Conservation (phyloP, 1,284 basidiomycete species). For the Trametes pubescens region DNA sequence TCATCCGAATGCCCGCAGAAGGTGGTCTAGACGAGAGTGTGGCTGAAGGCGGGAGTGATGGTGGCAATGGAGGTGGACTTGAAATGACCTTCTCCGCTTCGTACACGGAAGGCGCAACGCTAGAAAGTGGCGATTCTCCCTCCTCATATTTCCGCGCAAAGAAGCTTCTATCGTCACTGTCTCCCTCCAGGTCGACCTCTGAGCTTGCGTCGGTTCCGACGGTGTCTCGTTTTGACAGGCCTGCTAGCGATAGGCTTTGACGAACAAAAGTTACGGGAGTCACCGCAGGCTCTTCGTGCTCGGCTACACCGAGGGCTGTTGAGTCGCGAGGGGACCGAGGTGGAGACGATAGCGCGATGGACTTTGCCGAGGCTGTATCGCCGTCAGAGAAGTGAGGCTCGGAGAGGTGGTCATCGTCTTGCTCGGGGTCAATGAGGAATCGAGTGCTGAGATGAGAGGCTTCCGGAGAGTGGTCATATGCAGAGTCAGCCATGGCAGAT, state of each 20-base stretch:
- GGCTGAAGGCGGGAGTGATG: constrained; percentile 31
- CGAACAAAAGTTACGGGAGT: constrained; percentile 40
- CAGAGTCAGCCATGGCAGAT: constrained; percentile 25
- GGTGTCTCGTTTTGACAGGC: constrained; percentile 38
- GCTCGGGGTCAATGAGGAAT: constrained; percentile 38
- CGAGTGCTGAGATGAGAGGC: constrained; percentile 38
- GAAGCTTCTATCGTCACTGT: constrained; percentile 53
- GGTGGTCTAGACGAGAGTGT: constrained; percentile 35
- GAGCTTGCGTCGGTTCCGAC: constrained; percentile 62
- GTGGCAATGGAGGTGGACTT: constrained; percentile 26
- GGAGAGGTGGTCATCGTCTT: constrained; percentile 37
- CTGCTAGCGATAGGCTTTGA: constrained; percentile 36
- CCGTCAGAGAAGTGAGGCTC: constrained; percentile 54
- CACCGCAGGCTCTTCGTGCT: constrained; percentile 30
- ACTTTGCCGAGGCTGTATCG: constrained; percentile 83
- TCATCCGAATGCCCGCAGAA: constrained; percentile 40
- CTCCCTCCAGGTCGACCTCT: constrained; percentile 47
- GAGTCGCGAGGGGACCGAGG: constrained; percentile 37
- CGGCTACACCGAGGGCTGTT: constrained; percentile 50
- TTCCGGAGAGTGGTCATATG: constrained; percentile 26
- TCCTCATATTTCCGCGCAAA: constrained; percentile 51
- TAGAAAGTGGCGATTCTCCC: constrained; percentile 58
- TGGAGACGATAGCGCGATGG: constrained; percentile 76
- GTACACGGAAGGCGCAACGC: constrained; percentile 56
- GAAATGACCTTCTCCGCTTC: constrained; percentile 46